phyloP scores from a whole-genome alignment of 495 filamentous ascomycete species.

The Lasiosphaeria miniovina region DNA sequence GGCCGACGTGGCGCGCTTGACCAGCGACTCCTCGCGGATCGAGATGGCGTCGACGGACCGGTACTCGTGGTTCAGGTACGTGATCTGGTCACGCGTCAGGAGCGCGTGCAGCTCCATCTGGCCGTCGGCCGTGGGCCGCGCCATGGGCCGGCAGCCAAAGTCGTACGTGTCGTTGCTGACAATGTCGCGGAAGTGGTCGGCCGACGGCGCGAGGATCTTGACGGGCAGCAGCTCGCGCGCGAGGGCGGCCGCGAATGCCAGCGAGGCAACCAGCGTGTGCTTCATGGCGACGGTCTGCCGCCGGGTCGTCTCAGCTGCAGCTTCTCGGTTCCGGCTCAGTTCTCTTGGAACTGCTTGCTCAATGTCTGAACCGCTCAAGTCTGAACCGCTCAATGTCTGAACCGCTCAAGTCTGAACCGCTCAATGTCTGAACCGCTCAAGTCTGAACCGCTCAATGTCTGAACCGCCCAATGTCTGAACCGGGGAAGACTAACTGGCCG shows the following conservation, averaged over 20 bases:
- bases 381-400: no score
- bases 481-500: no score
- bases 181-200: constrained; percentile 10
- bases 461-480: no score
- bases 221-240: constrained; percentile 12
- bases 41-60: constrained; percentile 4
- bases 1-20: constrained; percentile 8
- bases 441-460: no score
- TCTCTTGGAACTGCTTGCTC: no score
- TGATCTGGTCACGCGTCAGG: constrained; percentile 16
- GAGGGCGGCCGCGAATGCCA: constrained; percentile 11
- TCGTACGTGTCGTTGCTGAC: constrained; percentile 19
- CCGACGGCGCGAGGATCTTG: constrained; percentile 11
- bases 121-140: constrained; percentile 15
- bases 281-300: constrained; percentile 2
- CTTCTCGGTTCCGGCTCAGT: no score
- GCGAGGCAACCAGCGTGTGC: background rate
- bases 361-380: no score
- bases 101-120: constrained; percentile 14
- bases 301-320: no score
- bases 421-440: no score
- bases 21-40: constrained; percentile 2
- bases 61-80: constrained; percentile 8
- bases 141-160: constrained; percentile 15
- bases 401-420: no score